A percentile compares a stretch with the other conserved stretches of the same genome.
Conservation (phyloP, 1,284 basidiomycete species). For the Pholiota adiposa region DNA sequence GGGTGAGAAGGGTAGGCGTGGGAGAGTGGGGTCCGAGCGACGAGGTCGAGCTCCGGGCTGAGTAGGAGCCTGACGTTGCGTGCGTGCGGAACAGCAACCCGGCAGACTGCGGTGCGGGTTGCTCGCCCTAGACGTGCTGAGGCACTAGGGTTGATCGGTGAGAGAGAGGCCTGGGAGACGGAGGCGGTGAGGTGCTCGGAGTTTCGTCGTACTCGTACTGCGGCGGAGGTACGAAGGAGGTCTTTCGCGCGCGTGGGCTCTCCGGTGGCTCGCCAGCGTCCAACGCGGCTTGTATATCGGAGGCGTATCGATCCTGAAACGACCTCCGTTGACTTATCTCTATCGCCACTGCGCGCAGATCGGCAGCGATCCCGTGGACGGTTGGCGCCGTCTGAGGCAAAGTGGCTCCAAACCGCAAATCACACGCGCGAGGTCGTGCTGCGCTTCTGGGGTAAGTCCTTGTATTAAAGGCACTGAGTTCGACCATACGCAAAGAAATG, state of each 20-base stretch:
- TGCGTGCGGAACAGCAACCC: slow-evolving; percentile 31
- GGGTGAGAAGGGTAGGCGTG: slow-evolving; percentile 54
- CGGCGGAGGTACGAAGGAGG: slow-evolving; percentile 75
- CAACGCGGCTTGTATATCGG: slow-evolving; percentile 76
- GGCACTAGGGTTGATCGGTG: slow-evolving; percentile 26
- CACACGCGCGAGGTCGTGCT: slow-evolving; percentile 80
- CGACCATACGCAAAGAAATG: slow-evolving; percentile 76
- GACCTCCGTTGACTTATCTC: slow-evolving; percentile 81
- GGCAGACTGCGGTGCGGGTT: slow-evolving; percentile 28
- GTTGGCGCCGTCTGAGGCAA: slow-evolving; percentile 27
- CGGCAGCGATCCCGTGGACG: slow-evolving; percentile 69
- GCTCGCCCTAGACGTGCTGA: slow-evolving; percentile 19
- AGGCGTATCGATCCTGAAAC: slow-evolving; percentile 77
- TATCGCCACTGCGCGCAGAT: slow-evolving; percentile 76
- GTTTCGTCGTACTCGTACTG: slow-evolving; percentile 59
- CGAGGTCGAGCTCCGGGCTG: slow-evolving; percentile 21
- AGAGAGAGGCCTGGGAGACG: slow-evolving; percentile 32
- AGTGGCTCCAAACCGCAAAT: slow-evolving; percentile 69
- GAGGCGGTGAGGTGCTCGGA: slow-evolving; percentile 30
- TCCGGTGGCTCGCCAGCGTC: slow-evolving; percentile 52
- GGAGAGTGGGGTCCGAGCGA: slow-evolving; percentile 32
- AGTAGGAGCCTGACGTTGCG: slow-evolving; percentile 3
- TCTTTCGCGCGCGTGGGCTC: slow-evolving; percentile 44
- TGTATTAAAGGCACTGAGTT: slow-evolving; percentile 69
- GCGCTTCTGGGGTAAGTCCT: slow-evolving; percentile 56